phyloP scores from a whole-genome alignment of 2,329 filamentous ascomycete species.

The Rosellinia necatrix region DNA sequence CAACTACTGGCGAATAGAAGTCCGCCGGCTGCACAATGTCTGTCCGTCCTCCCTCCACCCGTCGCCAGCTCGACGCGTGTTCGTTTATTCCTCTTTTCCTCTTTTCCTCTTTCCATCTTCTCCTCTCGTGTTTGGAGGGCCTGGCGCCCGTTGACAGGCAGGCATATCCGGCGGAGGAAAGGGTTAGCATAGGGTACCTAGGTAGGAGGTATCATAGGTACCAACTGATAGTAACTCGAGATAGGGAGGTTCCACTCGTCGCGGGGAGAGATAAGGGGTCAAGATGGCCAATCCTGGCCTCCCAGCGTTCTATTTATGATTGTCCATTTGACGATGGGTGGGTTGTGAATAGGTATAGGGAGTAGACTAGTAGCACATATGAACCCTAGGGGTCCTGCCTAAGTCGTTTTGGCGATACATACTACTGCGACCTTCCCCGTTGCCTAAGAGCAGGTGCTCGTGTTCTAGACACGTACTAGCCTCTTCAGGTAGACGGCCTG shows the following conservation, averaged over 20 bases:
- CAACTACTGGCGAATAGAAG: constrained; percentile 12
- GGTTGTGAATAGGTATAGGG: background rate
- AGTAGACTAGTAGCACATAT: too few species aligned
- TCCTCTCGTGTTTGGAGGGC: constrained; percentile 7
- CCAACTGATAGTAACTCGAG: background rate
- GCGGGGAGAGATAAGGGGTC: constrained; percentile 7
- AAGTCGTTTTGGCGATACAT: constrained; percentile 4
- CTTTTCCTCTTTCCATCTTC: background rate
- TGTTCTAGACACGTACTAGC: background rate
- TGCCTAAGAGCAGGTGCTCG: too few species aligned
- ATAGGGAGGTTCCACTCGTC: constrained; percentile 8
- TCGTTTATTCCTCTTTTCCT: background rate
- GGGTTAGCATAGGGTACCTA: background rate
- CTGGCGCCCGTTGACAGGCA: constrained; percentile 6
- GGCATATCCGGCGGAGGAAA: background rate
- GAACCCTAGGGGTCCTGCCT: constrained; percentile 15
- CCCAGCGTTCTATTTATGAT: background rate
- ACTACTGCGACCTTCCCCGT: constrained; percentile 14
- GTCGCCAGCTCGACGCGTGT: background rate
- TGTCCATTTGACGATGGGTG: background rate
- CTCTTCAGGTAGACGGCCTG: background rate
- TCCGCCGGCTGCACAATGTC: constrained; percentile 1
- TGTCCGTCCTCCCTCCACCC: background rate
- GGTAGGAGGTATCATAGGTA: background rate
- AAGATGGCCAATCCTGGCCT: background rate